Conservation (phyloP, 106 monocot genomes). For the Dendrobium nobile region DNA sequence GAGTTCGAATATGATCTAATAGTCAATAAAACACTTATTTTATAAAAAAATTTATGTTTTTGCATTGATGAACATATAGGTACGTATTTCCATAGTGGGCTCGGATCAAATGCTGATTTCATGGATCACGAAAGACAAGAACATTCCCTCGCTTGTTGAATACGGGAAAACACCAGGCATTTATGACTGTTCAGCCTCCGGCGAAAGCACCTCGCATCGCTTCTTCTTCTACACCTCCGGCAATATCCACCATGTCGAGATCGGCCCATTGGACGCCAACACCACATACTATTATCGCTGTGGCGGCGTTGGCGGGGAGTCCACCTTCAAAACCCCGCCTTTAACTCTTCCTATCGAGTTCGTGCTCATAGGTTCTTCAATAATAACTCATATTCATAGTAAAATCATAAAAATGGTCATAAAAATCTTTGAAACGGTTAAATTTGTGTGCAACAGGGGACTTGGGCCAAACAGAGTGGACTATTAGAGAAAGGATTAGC, state of each 20-base stretch:
- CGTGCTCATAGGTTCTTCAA: constrained; percentile 37
- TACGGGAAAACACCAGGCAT: constrained; percentile 45
- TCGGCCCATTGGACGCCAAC: constrained; percentile 58
- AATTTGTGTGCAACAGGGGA: constrained; percentile 34
- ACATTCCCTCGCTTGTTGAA: constrained; percentile 47
- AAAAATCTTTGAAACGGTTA: not conserved
- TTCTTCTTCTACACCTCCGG: constrained; percentile 72
- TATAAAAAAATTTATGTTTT: no score
- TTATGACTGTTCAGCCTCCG: constrained; percentile 35
- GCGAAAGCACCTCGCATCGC: constrained; percentile 44
- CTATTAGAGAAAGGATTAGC: not conserved
- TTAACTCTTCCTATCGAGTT: constrained; percentile 59
- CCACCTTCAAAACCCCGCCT: constrained; percentile 71
- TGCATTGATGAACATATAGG: constrained; percentile 16
- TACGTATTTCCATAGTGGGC: constrained; percentile 66
- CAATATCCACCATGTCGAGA: constrained; percentile 60
- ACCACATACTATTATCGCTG: constrained; percentile 74
- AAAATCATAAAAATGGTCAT: no score
- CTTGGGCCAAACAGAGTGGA: constrained; percentile 89
- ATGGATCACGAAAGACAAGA: constrained; percentile 64
- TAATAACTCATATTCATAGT: no score
- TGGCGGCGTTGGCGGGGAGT: constrained; percentile 34
- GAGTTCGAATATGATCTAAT: no score
- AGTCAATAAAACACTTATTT: no score
- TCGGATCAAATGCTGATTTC: constrained; percentile 57